These are phyloP conservation scores for Fusarium albidum DNA, from an alignment of 2,329 filamentous ascomycete genomes.

Conservation along the genomic window DNA sequence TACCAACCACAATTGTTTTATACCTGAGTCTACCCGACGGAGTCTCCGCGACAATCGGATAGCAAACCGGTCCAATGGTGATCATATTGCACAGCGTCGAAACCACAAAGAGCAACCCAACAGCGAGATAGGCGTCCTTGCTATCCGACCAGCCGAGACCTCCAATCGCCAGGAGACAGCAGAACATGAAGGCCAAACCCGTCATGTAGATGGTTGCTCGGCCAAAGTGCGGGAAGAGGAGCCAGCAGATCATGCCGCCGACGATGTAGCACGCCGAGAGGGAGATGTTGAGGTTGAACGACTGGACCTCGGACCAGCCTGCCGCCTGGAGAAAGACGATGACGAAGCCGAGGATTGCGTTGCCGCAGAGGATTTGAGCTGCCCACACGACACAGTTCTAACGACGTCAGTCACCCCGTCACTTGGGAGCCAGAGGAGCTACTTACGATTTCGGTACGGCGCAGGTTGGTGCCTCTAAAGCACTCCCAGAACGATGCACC, in stretches of 20 bases:
- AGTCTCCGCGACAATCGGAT: conserved; percentile 50
- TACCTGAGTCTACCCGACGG: conserved; percentile 53
- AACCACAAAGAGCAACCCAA: conserved; percentile 40
- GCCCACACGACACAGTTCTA: conserved; percentile 50
- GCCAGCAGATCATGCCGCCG: conserved; percentile 50
- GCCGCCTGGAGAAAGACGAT: conserved; percentile 50
- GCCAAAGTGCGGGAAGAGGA: conserved; percentile 50
- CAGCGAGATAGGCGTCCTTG: conserved; percentile 14
- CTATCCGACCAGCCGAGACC: conserved; percentile 18
- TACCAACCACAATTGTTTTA: conserved; percentile 55
- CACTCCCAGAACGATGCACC: conserved; percentile 51
- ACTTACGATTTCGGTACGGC: conserved; percentile 48
- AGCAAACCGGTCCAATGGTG: conserved; percentile 47
- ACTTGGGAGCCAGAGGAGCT: too few species aligned
- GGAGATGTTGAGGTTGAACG: conserved; percentile 51
- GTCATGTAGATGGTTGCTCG: conserved; percentile 51
- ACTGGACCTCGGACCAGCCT: conserved; percentile 46
- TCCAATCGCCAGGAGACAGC: conserved; percentile 41
- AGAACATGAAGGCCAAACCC: conserved; percentile 50
- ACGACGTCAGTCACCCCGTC: conserved; percentile 5
- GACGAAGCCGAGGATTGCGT: conserved; percentile 46
- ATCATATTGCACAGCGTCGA: conserved; percentile 46
- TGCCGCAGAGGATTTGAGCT: conserved; percentile 48
- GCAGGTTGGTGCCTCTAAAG: conserved; percentile 53
- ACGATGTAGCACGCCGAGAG: conserved; percentile 51